Evolutionary conservation across 768 basidiomycete species (phyloP).

Genomic region (Naganishia antarctica): DNA sequence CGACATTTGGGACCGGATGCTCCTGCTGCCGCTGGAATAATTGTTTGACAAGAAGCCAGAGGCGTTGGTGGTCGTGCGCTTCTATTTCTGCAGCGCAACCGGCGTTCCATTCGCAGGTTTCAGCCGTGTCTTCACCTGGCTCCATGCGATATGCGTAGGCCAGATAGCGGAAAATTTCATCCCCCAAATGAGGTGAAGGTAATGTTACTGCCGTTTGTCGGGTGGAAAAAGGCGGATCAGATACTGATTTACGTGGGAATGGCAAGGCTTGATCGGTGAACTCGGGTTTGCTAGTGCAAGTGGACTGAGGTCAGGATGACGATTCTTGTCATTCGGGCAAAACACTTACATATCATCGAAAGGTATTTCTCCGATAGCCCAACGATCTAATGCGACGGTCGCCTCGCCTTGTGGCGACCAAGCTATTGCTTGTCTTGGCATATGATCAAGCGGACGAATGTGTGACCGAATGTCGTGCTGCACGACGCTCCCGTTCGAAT

Average conservation of each 20-base stretch:
- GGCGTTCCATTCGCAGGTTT: constrained; percentile 41
- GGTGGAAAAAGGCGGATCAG: constrained; percentile 42
- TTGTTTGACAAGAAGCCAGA: constrained; percentile 21
- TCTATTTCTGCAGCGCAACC: constrained; percentile 1
- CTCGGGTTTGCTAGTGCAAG: background rate
- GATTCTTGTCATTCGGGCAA: background rate
- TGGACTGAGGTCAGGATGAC: background rate
- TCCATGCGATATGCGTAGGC: constrained; percentile 39
- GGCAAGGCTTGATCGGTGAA: constrained; percentile 38
- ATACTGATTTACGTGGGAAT: constrained; percentile 41
- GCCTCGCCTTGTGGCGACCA: constrained; percentile 44
- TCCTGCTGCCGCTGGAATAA: constrained; percentile 14
- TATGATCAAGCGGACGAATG: constrained; percentile 37
- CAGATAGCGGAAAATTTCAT: constrained; percentile 40
- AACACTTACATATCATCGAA: constrained; percentile 47
- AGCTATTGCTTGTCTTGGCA: constrained; percentile 41
- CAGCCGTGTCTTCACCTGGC: constrained; percentile 33
- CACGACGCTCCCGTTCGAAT: constrained; percentile 42
- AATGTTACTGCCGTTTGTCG: constrained; percentile 37
- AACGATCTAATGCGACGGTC: constrained; percentile 40
- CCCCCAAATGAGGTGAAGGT: constrained; percentile 31
- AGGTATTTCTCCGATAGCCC: constrained; percentile 44
- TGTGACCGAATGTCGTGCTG: constrained; percentile 36
- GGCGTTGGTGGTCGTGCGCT: constrained; percentile 1
- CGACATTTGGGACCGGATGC: constrained; percentile 16